These are phyloP conservation scores for Vararia minispora DNA, from an alignment of 768 basidiomycete genomes.

Conservation along the genomic window DNA sequence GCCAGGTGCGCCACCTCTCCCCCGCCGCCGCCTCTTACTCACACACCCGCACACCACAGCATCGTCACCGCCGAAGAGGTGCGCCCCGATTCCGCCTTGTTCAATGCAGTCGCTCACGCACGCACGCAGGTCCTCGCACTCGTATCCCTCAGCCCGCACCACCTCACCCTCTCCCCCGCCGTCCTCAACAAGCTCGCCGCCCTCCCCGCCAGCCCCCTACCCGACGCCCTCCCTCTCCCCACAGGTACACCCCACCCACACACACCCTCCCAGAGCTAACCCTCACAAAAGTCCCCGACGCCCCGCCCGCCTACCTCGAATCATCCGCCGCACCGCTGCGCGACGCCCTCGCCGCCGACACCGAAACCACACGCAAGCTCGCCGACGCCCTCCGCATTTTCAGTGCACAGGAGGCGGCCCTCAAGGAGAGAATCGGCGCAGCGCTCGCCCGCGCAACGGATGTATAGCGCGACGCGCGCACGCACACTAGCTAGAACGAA, in stretches of 20 bases:
- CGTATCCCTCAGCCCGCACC: slow-evolving; percentile 28
- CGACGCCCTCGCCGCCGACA: slow-evolving; percentile 26
- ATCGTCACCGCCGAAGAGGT: slow-evolving; percentile 31
- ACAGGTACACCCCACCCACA: too few relatives aligned
- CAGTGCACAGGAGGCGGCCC: slow-evolving; percentile 30
- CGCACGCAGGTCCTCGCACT: slow-evolving; percentile 28
- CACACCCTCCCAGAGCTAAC: too few relatives aligned
- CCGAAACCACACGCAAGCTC: slow-evolving; percentile 31
- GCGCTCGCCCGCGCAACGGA: too few relatives aligned
- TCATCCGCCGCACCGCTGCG: slow-evolving; percentile 23
- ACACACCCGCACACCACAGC: slow-evolving; percentile 14
- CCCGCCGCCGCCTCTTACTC: background rate
- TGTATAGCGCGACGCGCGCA: too few relatives aligned
- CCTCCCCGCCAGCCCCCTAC: background rate
- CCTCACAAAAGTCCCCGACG: slow-evolving; percentile 5
- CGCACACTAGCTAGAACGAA: too few relatives aligned
- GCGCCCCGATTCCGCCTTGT: background rate
- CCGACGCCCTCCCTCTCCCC: background rate
- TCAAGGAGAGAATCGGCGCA: slow-evolving; percentile 21
- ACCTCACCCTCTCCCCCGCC: slow-evolving; percentile 30
- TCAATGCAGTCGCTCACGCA: background rate
- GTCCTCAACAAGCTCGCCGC: slow-evolving; percentile 29
- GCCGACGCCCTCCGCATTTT: slow-evolving; percentile 35
- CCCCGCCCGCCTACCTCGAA: slow-evolving; percentile 24
- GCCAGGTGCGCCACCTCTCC: slow-evolving; percentile 33